Base-by-base conservation (phyloP, 768 basidiomycete species). In the Boletus pseudo-olivaceus region DNA sequence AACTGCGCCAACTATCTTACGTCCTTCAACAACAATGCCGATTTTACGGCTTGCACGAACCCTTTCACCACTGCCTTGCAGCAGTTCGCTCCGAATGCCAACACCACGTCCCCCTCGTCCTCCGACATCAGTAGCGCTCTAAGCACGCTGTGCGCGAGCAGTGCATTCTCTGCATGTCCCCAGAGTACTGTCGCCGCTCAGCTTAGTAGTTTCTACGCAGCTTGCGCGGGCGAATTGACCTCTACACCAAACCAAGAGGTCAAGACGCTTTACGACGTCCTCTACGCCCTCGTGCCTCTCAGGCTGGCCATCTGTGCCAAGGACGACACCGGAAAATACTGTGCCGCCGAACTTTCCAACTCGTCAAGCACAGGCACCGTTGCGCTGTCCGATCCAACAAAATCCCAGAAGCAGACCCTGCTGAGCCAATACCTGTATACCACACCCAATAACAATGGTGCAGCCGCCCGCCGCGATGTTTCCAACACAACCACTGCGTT, bases 241-340 rank as follows among this genome's bases (percentile, higher is more conserved):
- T 72, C 78, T 10, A 64, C 52, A 45, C 65, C 73, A 44, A 80
- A 79, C 58, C 1, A 42, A 1, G 67, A 76, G 26, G 88, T 97
- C 43, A 67, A 82, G 67, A 62, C 71, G 27, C 71, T 81, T 2
- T 99, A 98, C 73, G 95, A 98, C 67, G 74, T 83, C 30, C 73
- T 98, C 29, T 99, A 92, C 75, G 59, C 78, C 54, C 58, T 95
- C 42, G 57, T 67, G 11, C 93, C 94, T 8, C 67, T 96, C 66
- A 74, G 73, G 56, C 60, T 67, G 7, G 85, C 93, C 27, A 66
- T 91, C 30, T 98, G 95, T 74, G 61, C 86, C 43, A 89, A 90
- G 78, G 82, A 88, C 63, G 82, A 85, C 63, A 74, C 63, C 44
- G 85, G 82, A 32, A 73, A 77, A 37, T 97, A 80, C 73, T 98